Evolutionary conservation across 371 early-diverging fungal species (phyloP), one percentile per base, ranked within the genome.

Genomic region (Rhizopus delemar): DNA sequence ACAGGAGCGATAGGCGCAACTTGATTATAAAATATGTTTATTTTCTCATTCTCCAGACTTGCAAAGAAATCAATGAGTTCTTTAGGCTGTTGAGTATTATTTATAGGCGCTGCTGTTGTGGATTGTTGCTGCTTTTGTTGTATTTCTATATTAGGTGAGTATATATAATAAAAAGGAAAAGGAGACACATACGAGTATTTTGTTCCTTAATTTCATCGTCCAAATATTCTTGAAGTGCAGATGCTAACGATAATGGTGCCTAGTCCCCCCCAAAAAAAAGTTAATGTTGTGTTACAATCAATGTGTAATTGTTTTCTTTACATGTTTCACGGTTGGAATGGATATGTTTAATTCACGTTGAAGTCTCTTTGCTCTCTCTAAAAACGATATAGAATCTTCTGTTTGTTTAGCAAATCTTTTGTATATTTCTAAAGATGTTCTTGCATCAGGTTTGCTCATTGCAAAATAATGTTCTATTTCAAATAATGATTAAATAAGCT

Each of bases 361-460:
- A 48, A 93, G 67, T 39, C 81, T 85, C 51, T 87, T 81, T 8
- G 93, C 94, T 36, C 86, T 83, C 33, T 91, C 85, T 39, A 97
- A 84, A 62, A 91, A 94, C 12, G 89, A 87, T 32, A 88, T 84
- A 0, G 85, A 84, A 32, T 86, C 86, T 57, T 90, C 86, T 0
- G 94, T 93, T 57, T 94, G 91, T 60, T 81, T 82, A 8, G 92
- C 91, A 77, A 95, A 97, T 12, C 75, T 74, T 69, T 93, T 95
- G 78, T 97, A 97, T 46, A 96, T 87, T 46, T 88, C 85, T 33
- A 97, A 73, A 2, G 93, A 86, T n/a, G 83, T 80, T 56, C 80
- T 75, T 45, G 95, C 95, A 57, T 95, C 90, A 1, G 83, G 57
- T 52, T 89, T 88, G 11, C 75, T 70, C 91, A 97, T 89, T n/a